Conservation (phyloP, 768 basidiomycete genomes). For the Pisolithus marmoratus region DNA sequence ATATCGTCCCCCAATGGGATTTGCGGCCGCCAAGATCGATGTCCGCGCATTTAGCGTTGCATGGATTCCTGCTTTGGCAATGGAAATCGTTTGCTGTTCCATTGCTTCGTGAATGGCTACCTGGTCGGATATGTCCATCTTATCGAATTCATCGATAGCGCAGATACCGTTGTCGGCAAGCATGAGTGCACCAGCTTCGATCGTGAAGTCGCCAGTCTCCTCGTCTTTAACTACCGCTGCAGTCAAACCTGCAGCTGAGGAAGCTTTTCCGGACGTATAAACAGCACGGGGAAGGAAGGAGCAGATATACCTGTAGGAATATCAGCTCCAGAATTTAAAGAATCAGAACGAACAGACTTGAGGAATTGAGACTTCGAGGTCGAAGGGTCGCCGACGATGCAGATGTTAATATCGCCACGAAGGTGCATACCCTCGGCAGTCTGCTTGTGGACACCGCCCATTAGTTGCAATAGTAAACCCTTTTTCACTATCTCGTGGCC, state of each 20-base stretch:
- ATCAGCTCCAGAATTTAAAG: background rate
- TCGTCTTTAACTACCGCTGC: constrained; percentile 98
- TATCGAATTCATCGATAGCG: constrained; percentile 99
- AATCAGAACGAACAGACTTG: constrained; percentile 54
- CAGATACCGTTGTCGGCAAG: constrained; percentile 99
- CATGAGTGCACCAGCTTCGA: constrained; percentile 99
- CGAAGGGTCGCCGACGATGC: constrained; percentile 94
- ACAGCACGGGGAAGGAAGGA: constrained; percentile 97
- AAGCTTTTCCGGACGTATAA: constrained; percentile 99
- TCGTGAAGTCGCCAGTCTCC: constrained; percentile 98
- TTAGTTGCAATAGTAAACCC: constrained; percentile 88
- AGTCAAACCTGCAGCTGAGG: constrained; percentile 96
- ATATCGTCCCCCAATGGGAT: constrained; percentile 95
- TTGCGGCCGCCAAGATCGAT: constrained; percentile 95
- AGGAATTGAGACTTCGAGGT: constrained; percentile 99
- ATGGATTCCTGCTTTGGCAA: constrained; percentile 98
- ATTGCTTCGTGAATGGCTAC: constrained; percentile 99
- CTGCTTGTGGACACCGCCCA: constrained; percentile 98
- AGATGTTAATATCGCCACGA: constrained; percentile 98
- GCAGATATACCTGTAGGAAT: constrained; percentile 75
- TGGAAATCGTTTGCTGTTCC: constrained; percentile 99
- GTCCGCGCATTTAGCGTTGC: constrained; percentile 97
- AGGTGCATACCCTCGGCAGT: constrained; percentile 95
- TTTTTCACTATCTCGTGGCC: constrained; percentile 99
- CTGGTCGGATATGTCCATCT: constrained; percentile 98